Evolutionary conservation across 1,284 basidiomycete genomes (phyloP), one percentile per base, ranked within the genome.

Genomic region (Ganoderma boninense): DNA sequence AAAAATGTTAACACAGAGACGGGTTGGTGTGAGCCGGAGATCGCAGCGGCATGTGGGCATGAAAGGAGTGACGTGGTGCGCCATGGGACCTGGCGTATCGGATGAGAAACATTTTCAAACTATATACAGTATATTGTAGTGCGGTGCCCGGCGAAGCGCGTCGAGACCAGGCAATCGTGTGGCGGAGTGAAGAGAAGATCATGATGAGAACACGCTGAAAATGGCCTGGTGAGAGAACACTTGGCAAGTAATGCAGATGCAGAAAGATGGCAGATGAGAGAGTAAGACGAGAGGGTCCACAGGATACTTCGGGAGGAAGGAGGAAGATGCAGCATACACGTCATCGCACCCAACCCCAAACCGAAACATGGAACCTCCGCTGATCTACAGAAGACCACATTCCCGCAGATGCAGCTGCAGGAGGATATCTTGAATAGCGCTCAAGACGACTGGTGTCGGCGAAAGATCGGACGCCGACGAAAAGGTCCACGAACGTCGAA

Each of bases 371-470:
- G 44, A 29, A 62, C 69, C 65, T 65, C 63, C 23, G 32, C 52
- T 5, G 49, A 49, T 59, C 79, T 85, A 96, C 80, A 96, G 86
- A 69, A 96, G 86, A 71, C 95, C 95, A 77, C 94, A 95, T 80
- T 96, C 94, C 68, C 95, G 89, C 71, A 96, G 83, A 79, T 95
- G 94, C 59, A 95, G 86, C 78, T 95, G 94, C 72, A 96, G 84
- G 44, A 95, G 87, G 77, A 95, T 94, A 77, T 94, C 92, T 79
- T 95, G 93, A 76, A 94, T 93, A 4, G 93, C 93, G 77, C 89
- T 92, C 78, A 95, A 81, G 56, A 95, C 92, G 83, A 95, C 93
- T 95, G 75, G 64, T 69, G 52, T 35, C 46, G 59, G 10, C 60
- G 71, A 18, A 23, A 61, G 63, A 42, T 69, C 69, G 69, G 65